Conservation (phyloP, 768 basidiomycete genomes). For the Pisolithus albus region DNA sequence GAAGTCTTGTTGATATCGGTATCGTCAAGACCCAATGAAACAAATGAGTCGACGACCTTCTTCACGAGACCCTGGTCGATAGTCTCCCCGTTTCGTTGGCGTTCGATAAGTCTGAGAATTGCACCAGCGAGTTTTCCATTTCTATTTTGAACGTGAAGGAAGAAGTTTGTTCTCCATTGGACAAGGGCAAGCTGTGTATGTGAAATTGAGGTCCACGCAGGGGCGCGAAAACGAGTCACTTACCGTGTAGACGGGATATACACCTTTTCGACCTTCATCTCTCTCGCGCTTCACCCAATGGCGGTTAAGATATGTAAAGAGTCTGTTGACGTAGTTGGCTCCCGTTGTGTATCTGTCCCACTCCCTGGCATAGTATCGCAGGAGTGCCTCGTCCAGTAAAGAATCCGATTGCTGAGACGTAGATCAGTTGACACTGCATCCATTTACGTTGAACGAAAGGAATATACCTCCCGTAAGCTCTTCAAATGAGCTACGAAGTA, state of each 20-base stretch:
- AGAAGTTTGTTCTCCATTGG: slow-evolving; percentile 92
- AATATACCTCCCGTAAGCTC: slow-evolving; percentile 51
- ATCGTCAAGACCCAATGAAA: slow-evolving; percentile 92
- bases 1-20: slow-evolving; percentile 87
- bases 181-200: slow-evolving; percentile 75
- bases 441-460: slow-evolving; percentile 16
- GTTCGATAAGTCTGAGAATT: slow-evolving; percentile 84
- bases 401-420: slow-evolving; percentile 60
- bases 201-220: background rate
- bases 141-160: slow-evolving; percentile 79
- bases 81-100: slow-evolving; percentile 87
- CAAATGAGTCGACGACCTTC: slow-evolving; percentile 91
- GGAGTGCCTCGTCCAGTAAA: slow-evolving; percentile 78
- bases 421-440: slow-evolving; percentile 8
- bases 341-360: slow-evolving; percentile 98
- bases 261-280: slow-evolving; percentile 91
- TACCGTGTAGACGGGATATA: slow-evolving; percentile 95
- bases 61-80: slow-evolving; percentile 92
- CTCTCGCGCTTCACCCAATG: slow-evolving; percentile 99
- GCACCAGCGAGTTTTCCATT: slow-evolving; percentile 80
- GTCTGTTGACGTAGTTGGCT: slow-evolving; percentile 92
- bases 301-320: slow-evolving; percentile 97
- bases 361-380: slow-evolving; percentile 86
- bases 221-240: background rate
- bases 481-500: slow-evolving; percentile 86